phyloP scores from a whole-genome alignment of 2,329 filamentous ascomycete genomes.

The Botryosphaeria dothidea region DNA sequence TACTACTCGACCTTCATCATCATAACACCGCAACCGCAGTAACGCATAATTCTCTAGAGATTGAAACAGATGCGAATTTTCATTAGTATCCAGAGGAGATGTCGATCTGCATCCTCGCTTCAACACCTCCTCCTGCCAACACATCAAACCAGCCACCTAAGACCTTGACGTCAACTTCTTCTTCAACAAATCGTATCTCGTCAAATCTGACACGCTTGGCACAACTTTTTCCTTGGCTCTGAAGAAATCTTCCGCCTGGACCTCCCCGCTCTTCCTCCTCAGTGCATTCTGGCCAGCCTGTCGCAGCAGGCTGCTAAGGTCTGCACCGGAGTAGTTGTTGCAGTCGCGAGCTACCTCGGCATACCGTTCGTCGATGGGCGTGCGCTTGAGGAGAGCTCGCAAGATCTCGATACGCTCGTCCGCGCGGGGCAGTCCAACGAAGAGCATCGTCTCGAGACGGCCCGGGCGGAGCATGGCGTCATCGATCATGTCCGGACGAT shows the following conservation, averaged over 20 bases:
- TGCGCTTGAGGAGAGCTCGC: conserved; percentile 61
- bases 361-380: conserved; percentile 56
- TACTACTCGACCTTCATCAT: no score
- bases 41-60: no score
- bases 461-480: conserved; percentile 91
- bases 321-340: conserved; percentile 73
- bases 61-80: no score
- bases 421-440: conserved; percentile 79
- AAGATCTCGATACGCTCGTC: conserved; percentile 85
- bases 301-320: conserved; percentile 60
- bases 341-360: conserved; percentile 71
- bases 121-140: background rate
- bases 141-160: background rate
- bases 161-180: conserved; percentile 44
- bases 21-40: no score
- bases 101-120: no score
- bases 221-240: conserved; percentile 44
- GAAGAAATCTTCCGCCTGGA: conserved; percentile 51
- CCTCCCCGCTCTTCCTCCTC: conserved; percentile 44
- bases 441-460: conserved; percentile 82
- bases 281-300: conserved; percentile 61
- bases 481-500: conserved; percentile 95
- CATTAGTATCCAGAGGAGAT: no score
- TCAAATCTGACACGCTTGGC: conserved; percentile 58
- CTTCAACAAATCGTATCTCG: conserved; percentile 57